Evolutionary conservation across 2,329 filamentous ascomycete genomes (phyloP).

Genomic region (Sphaerulina musiva): DNA sequence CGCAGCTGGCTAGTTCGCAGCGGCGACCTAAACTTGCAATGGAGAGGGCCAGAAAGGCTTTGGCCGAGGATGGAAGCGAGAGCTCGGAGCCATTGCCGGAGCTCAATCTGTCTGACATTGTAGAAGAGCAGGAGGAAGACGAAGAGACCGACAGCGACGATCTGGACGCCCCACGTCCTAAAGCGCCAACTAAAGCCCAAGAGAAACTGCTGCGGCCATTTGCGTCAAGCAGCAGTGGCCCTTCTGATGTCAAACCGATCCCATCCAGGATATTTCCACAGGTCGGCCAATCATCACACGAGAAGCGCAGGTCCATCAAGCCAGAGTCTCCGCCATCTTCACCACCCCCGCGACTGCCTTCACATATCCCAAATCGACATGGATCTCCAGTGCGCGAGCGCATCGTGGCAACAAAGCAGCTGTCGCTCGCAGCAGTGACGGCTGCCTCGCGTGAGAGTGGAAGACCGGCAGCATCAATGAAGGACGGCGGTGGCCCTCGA

Average conservation of each 20-base stretch:
- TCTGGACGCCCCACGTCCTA: slow-evolving; percentile 16
- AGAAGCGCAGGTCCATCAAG: background rate
- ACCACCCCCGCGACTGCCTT: slow-evolving; percentile 3
- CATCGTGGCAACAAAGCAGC: too few species aligned
- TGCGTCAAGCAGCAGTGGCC: background rate
- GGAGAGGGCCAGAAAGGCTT: slow-evolving; percentile 22
- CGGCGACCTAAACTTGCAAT: slow-evolving; percentile 20
- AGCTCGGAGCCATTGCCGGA: slow-evolving; percentile 3
- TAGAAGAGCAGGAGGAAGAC: slow-evolving; percentile 7
- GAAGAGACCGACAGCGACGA: slow-evolving; percentile 23
- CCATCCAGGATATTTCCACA: background rate
- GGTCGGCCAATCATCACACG: background rate
- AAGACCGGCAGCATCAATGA: background rate
- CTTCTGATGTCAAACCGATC: background rate
- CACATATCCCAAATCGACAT: background rate
- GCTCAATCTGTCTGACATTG: slow-evolving; percentile 2
- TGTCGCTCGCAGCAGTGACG: too few species aligned
- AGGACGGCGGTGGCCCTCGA: background rate
- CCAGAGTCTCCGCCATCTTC: slow-evolving; percentile 2
- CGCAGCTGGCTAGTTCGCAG: slow-evolving; percentile 16
- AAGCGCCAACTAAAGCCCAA: background rate
- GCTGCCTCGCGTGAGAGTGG: too few species aligned
- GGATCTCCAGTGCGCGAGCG: background rate
- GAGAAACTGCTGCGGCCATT: background rate
- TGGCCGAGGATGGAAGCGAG: slow-evolving; percentile 1